These are phyloP conservation scores for Candida patagonica DNA, from an alignment of 805 yeast species.

Conservation along the genomic window DNA sequence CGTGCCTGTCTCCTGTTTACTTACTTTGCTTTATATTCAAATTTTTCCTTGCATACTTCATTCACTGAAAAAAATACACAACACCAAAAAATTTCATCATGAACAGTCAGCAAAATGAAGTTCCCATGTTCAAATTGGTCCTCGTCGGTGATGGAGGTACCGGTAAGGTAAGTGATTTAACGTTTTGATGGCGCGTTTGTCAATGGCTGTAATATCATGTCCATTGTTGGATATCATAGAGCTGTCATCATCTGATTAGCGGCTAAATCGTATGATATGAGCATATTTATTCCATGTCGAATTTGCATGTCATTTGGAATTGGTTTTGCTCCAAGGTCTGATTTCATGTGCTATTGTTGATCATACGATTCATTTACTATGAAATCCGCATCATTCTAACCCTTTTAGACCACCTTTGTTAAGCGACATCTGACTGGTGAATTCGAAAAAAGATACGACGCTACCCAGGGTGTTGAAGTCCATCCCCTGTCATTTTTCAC, in stretches of 20 bases:
- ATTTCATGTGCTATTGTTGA: too few relatives aligned
- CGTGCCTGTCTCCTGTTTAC: too few relatives aligned
- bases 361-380: too few relatives aligned
- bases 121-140: constrained; percentile 96
- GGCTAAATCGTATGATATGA: too few relatives aligned
- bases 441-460: constrained; percentile 97
- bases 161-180: constrained; percentile 56
- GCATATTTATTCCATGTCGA: too few relatives aligned
- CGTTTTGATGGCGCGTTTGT: background rate
- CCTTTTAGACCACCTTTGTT: constrained; percentile 80
- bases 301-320: too few relatives aligned
- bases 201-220: too few relatives aligned
- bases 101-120: constrained; percentile 29
- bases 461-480: constrained; percentile 99
- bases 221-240: too few relatives aligned
- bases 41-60: constrained; percentile 1
- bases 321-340: too few relatives aligned
- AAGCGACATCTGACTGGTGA: constrained; percentile 99
- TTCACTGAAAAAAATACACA: background rate
- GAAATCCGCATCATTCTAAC: too few relatives aligned
- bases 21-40: constrained; percentile 7
- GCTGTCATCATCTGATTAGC: too few relatives aligned
- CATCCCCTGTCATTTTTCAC: constrained; percentile 98
- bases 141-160: constrained; percentile 99
- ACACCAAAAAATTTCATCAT: background rate